Evolutionary conservation across 441 rosid species (phyloP), one percentile per base, ranked within the genome.

Genomic region (Metrosideros polymorpha): DNA sequence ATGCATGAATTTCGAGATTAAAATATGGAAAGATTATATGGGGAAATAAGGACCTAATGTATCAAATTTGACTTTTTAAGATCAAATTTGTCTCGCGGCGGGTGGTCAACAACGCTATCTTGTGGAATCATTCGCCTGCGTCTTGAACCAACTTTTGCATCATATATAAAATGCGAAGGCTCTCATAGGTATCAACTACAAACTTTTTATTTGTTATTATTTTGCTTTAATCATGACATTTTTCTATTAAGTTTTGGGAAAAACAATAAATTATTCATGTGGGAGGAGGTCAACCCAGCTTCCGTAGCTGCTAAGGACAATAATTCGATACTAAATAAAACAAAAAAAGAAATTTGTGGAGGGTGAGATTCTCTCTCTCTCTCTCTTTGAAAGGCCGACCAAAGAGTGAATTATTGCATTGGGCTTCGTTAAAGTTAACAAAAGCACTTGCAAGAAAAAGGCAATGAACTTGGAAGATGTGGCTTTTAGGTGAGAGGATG

Each of bases 171-270:
- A 42, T 7, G n/a, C 6, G 82, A 24, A 42, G 47, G 47, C 77
- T 49, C 51, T 49, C 51, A 2, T 22, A 6, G 49, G 47, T 4
- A 71, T 12, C 29, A 24, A 24, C 29, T 12, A 12, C 15, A 22
- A 71, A 39, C 42, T 2, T 3, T 24, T 22, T 0, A 2, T n/a
- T 18, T 18, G 3, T 32, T 2, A 0, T 5, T 5, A 27, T 14
- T 59, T 9, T 9, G 10, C 27, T 35, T 35, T 66, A 5, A 13
- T 6, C 12, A 35, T 71, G 19, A 12, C 45, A 22, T 6, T 39
- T 71, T 71, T 19, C 32, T 35, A 10, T 71, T 9, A 29, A 39
- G 10, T 43, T 71, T 22, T 10, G 13, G 17, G n/a, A 4, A 22
- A 39, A 39, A 39, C 12, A 24, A 22, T 71, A 5, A 39, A 71